Percentiles rank a stretch among this genome's conserved stretches.
phyloP scores from a whole-genome alignment of 768 basidiomycete species.

The Tylopilus plumbeoviolaceoides region DNA sequence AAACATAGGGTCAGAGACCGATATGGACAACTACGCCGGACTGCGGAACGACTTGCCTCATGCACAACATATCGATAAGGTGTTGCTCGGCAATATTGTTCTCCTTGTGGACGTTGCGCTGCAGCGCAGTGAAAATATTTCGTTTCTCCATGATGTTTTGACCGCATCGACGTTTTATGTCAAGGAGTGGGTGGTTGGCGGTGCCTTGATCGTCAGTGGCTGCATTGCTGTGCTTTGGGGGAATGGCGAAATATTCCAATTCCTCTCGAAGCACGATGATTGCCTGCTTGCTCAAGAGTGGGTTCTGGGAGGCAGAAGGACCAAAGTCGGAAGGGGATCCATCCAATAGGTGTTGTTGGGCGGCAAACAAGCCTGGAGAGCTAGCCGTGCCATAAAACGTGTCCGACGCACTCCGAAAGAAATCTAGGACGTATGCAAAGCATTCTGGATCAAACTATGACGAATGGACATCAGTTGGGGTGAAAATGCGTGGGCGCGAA shows the following conservation, averaged over 20 bases:
- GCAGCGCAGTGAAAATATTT: slow-evolving; percentile 95
- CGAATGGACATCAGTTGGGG: slow-evolving; percentile 4
- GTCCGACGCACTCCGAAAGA: slow-evolving; percentile 87
- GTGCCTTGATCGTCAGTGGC: slow-evolving; percentile 73
- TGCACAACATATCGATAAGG: slow-evolving; percentile 99
- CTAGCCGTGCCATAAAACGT: slow-evolving; percentile 85
- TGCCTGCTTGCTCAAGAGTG: slow-evolving; percentile 91
- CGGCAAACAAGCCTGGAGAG: slow-evolving; percentile 67
- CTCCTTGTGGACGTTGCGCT: slow-evolving; percentile 98
- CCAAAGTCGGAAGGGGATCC: slow-evolving; percentile 54
- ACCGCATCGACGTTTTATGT: slow-evolving; percentile 84
- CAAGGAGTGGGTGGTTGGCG: slow-evolving; percentile 72
- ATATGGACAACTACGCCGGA: not conserved
- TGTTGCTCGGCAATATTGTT: slow-evolving; percentile 99
- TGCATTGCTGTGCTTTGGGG: slow-evolving; percentile 60
- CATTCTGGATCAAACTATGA: slow-evolving; percentile 93
- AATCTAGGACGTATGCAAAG: slow-evolving; percentile 88
- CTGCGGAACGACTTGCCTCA: slow-evolving; percentile 62
- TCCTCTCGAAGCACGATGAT: slow-evolving; percentile 98
- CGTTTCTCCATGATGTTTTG: slow-evolving; percentile 82
- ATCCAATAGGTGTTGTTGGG: slow-evolving; percentile 78
- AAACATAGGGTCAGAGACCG: slow-evolving; percentile 8
- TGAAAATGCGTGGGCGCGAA: not conserved
- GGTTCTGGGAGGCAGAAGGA: slow-evolving; percentile 75
- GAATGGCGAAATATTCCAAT: slow-evolving; percentile 97